Percentiles rank a stretch among this genome's conserved stretches.
These are phyloP conservation scores for Crithidia bombi DNA, from an alignment of 208 protist species.

Conservation along the genomic window DNA sequence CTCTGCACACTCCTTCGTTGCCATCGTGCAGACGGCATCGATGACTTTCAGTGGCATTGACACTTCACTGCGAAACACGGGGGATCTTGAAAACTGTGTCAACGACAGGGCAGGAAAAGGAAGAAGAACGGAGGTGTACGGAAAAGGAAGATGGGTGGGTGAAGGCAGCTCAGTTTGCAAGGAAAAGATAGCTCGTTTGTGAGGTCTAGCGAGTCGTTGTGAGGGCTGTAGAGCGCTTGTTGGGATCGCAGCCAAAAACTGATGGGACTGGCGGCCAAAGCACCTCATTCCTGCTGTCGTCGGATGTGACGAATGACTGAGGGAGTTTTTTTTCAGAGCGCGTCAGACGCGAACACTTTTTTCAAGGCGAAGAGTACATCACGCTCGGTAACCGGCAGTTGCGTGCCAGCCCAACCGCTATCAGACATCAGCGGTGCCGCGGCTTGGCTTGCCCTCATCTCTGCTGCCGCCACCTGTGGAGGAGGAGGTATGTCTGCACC, in stretches of 20 bases:
- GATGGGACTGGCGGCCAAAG: no score
- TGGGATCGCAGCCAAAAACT: no score
- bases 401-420: slow-evolving; percentile 6
- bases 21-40: slow-evolving; percentile 78
- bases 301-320: no score
- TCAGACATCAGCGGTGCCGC: background rate
- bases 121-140: slow-evolving; percentile 6
- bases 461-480: background rate
- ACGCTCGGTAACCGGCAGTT: slow-evolving; percentile 40
- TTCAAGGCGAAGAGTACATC: slow-evolving; percentile 63
- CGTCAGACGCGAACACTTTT: slow-evolving; percentile 17
- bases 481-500: slow-evolving; percentile 5
- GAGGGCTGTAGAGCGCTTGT: no score
- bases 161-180: no score
- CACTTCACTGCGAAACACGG: background rate
- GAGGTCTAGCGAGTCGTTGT: no score
- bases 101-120: slow-evolving; percentile 7
- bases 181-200: no score
- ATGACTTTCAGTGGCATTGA: slow-evolving; percentile 35
- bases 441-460: background rate
- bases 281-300: no score
- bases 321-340: background rate
- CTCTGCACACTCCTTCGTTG: slow-evolving; percentile 75
- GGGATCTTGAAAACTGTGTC: background rate
- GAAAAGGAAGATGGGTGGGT: background rate